These are phyloP conservation scores for Blastobotrys ciferrii DNA, from an alignment of 1,139 yeast genomes.

Conservation along the genomic window DNA sequence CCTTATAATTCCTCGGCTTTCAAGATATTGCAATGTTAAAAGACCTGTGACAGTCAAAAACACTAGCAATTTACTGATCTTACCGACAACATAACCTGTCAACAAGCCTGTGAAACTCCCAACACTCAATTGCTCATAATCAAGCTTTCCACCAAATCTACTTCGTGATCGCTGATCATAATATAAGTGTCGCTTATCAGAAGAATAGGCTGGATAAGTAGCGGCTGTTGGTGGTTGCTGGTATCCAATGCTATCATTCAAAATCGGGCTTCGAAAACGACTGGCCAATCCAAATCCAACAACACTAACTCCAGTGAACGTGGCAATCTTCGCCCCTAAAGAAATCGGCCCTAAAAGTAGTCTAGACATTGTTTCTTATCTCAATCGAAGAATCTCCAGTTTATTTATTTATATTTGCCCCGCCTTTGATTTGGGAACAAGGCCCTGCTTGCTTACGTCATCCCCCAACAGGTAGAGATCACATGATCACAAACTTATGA, in stretches of 20 bases:
- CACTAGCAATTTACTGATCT: constrained; percentile 58
- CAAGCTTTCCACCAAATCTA: constrained; percentile 45
- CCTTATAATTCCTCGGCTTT: constrained; percentile 57
- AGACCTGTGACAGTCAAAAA: constrained; percentile 52
- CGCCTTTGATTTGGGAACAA: constrained; percentile 1
- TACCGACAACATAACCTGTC: constrained; percentile 64
- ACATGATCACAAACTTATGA: neutral
- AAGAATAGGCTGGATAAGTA: constrained; percentile 1
- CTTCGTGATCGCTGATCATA: constrained; percentile 9
- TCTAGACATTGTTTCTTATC: constrained; percentile 4
- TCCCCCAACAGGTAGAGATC: neutral
- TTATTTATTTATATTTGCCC: constrained; percentile 4
- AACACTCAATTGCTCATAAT: constrained; percentile 64
- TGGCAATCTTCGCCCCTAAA: constrained; percentile 2
- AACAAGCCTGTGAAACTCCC: constrained; percentile 68
- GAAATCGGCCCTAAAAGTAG: neutral
- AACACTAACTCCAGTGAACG: neutral
- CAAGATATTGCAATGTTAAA: constrained; percentile 55
- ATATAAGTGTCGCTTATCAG: constrained; percentile 9
- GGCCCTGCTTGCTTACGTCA: neutral
- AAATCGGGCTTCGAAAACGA: constrained; percentile 10
- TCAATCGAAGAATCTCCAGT: neutral
- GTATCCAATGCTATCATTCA: constrained; percentile 4
- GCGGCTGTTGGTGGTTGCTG: constrained; percentile 9
- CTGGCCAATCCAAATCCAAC: constrained; percentile 4